Evolutionary conservation across 352 stramenopile genomes (phyloP), one percentile per base, ranked within the genome.

Genomic region (Globisporangium irregulare): DNA sequence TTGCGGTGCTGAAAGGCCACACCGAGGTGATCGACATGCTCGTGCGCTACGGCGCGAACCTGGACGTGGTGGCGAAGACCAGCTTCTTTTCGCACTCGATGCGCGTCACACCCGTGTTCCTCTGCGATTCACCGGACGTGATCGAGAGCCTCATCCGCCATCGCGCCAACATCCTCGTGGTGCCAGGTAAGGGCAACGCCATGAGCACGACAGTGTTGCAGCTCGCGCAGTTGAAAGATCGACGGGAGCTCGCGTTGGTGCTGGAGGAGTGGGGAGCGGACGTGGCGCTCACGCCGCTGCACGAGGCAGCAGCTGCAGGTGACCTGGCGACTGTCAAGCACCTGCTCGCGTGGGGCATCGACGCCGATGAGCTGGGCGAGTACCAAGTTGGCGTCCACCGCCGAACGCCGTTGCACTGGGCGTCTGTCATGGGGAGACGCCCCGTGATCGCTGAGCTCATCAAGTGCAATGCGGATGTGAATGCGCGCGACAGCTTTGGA

Each of bases 121-220:
- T 92, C 29, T 84, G 81, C n/a, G 82, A 90, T 64, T 80, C 85
- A 15, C 78, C 75, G n/a, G 82, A 92, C 51, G 83, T 93, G 3
- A 75, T 92, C 25, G 76, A 85, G 71, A 76, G 72, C 29, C 72
- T 94, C 15, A 81, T 94, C 29, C 71, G 64, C 48, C 82, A 91
- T 54, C 72, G 79, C 61, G 85, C 86, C 24, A 94, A 93, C 62
- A 86, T 89, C 41, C 68, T 94, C 20, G 56, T 91, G 9, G 80
- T 94, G 5, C 81, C 84, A 2, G 81, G 82, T 27, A 78, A 83
- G 32, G 81, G 78, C 34, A 87, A 86, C 56, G 75, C 83, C 1
- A 84, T 81, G 65, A 90, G 80, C 34, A 84, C 89, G 38, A 93
- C 86, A 0, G 84, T 89, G n/a, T 77, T 92, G 22, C 84, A 94